A percentile compares a stretch with the other conserved stretches of the same genome.
These are phyloP conservation scores for Sporothrix brunneoviolacea DNA, from an alignment of 2,329 filamentous ascomycete genomes.

Conservation along the genomic window DNA sequence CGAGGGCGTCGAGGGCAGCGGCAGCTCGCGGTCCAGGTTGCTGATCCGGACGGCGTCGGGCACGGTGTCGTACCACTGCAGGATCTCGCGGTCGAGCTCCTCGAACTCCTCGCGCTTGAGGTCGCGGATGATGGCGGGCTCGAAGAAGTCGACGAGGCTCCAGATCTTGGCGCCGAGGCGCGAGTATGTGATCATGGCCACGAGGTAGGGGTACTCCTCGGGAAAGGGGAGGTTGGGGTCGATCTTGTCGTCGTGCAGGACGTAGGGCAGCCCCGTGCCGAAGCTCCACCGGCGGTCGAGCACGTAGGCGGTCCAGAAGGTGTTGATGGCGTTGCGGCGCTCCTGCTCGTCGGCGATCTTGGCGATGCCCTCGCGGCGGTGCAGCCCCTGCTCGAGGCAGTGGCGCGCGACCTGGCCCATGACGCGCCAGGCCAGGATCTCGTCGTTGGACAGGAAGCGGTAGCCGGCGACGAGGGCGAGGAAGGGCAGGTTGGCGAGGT, in stretches of 20 bases:
- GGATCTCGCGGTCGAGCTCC: conserved; percentile 72
- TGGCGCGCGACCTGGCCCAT: conserved; percentile 69
- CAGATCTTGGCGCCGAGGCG: conserved; percentile 80
- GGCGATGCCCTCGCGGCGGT: conserved; percentile 43
- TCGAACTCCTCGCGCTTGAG: conserved; percentile 69
- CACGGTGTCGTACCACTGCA: conserved; percentile 79
- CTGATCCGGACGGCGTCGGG: conserved; percentile 53
- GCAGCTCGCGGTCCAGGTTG: conserved; percentile 50
- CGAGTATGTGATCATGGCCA: conserved; percentile 79
- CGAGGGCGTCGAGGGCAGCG: conserved; percentile 46
- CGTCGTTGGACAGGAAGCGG: conserved; percentile 79
- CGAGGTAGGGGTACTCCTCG: conserved; percentile 64
- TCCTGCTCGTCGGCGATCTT: conserved; percentile 29
- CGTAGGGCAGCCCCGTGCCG: conserved; percentile 43
- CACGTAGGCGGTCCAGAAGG: conserved; percentile 47
- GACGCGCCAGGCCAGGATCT: conserved; percentile 77
- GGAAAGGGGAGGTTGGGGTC: conserved; percentile 51
- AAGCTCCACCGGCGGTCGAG: conserved; percentile 47
- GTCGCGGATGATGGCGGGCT: conserved; percentile 53
- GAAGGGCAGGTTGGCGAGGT: conserved; percentile 43
- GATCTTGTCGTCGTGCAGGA: conserved; percentile 41
- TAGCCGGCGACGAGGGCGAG: conserved; percentile 55
- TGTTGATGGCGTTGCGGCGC: conserved; percentile 27
- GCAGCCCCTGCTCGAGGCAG: conserved; percentile 42
- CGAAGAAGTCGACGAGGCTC: conserved; percentile 67